phyloP scores from a whole-genome alignment of 345 rosid species.

The Dovyalis caffra region DNA sequence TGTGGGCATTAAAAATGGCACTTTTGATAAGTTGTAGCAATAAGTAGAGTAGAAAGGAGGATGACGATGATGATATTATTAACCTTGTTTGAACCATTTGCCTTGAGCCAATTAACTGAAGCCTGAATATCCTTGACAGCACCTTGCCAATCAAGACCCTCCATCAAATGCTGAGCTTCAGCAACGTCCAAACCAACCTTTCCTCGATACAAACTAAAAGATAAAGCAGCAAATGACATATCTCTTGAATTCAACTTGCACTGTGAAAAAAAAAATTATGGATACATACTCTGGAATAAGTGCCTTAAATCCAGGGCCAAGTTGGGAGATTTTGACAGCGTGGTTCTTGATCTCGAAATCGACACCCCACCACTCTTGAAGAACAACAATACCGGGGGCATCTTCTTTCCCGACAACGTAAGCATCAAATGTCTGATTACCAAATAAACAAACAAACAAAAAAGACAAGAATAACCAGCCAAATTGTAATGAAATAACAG shows the following conservation, averaged over 20 bases:
- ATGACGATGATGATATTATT: neutral
- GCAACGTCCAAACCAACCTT: conserved; percentile 88
- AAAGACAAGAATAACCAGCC: neutral
- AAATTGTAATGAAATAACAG: neutral
- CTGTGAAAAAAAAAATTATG: too few relatives aligned
- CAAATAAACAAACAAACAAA: neutral
- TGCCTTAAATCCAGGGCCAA: conserved; percentile 75
- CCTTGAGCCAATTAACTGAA: conserved; percentile 86
- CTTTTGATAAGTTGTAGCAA: too few relatives aligned
- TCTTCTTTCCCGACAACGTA: conserved; percentile 88
- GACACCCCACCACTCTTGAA: conserved; percentile 99
- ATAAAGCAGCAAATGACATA: neutral
- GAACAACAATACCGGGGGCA: conserved; percentile 86
- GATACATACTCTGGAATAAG: conserved; percentile 80
- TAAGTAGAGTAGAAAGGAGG: neutral
- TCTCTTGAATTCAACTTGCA: neutral
- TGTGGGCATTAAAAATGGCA: conserved; percentile 26
- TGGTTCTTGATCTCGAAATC: conserved; percentile 95
- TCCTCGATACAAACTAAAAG: conserved; percentile 83
- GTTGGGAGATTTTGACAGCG: conserved; percentile 74
- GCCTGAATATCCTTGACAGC: conserved; percentile 87
- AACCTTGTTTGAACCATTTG: conserved; percentile 84
- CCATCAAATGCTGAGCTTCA: conserved; percentile 94
- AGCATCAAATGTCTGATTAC: conserved; percentile 75
- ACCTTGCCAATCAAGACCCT: conserved; percentile 91